Percentiles rank a stretch among this genome's conserved stretches.
These are phyloP conservation scores for Metschnikowia reukaufii DNA, from an alignment of 805 yeast genomes.

Conservation along the genomic window DNA sequence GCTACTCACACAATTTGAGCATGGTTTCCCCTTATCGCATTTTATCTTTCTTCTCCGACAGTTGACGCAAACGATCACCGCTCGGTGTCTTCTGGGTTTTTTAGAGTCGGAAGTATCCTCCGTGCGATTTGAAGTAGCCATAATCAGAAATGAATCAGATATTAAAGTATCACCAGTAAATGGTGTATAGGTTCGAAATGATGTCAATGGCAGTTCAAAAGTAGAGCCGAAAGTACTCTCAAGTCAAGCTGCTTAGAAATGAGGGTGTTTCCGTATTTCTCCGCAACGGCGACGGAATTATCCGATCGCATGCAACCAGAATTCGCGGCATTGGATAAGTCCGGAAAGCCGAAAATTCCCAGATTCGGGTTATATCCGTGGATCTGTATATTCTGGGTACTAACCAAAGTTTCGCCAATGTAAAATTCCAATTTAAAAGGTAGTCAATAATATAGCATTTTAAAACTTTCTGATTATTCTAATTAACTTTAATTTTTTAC, in stretches of 20 bases:
- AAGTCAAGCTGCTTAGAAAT: background rate
- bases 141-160: background rate
- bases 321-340: background rate
- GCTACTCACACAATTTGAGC: constrained; percentile 27
- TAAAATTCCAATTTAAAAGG: background rate
- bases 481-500: too few relatives aligned
- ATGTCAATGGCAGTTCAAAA: too few relatives aligned
- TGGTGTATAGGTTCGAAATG: too few relatives aligned
- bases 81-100: constrained; percentile 21
- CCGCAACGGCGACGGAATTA: background rate
- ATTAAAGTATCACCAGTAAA: too few relatives aligned
- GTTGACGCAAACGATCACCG: constrained; percentile 29
- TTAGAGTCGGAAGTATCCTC: constrained; percentile 1
- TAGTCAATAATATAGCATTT: background rate
- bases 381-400: background rate
- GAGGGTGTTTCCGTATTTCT: background rate
- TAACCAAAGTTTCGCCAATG: background rate
- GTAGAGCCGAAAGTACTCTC: background rate
- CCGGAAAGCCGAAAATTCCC: background rate
- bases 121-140: background rate
- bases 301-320: background rate
- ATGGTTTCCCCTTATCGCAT: constrained; percentile 31
- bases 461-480: background rate
- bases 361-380: background rate
- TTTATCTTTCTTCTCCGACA: constrained; percentile 35